A percentile compares a stretch with the other conserved stretches of the same genome.
phyloP scores from a whole-genome alignment of 306 rosid species.

The Lablab purpureus region DNA sequence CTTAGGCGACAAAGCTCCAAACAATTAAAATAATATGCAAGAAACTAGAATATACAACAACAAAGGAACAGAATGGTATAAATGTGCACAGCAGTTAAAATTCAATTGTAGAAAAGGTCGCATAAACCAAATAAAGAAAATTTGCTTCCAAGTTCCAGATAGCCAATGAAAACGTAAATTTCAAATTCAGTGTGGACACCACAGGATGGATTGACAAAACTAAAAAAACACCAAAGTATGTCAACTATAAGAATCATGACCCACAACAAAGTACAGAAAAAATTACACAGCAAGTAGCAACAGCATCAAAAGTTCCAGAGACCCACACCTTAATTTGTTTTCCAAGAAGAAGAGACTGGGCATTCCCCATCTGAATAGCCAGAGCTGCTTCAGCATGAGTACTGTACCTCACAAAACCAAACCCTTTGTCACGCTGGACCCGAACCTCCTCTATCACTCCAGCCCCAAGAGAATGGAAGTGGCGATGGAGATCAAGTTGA shows the following conservation, averaged over 20 bases:
- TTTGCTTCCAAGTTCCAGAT: neutral
- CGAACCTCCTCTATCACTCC: conserved; percentile 97
- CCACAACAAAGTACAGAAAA: neutral
- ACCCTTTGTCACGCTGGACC: conserved; percentile 95
- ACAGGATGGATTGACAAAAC: too few species aligned
- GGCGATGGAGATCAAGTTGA: conserved; percentile 93
- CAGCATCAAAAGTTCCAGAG: neutral
- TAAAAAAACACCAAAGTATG: neutral
- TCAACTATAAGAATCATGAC: neutral
- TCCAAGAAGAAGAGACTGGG: conserved; percentile 76
- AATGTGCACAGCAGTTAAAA: neutral
- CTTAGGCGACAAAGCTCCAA: neutral
- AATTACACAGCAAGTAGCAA: neutral
- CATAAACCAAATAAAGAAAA: conserved; percentile 5
- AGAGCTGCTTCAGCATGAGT: conserved; percentile 92
- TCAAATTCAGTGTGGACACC: too few species aligned
- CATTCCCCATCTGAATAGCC: conserved; percentile 94
- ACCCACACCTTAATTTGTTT: conserved; percentile 81
- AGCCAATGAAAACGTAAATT: neutral
- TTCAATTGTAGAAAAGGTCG: neutral
- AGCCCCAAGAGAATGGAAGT: conserved; percentile 89
- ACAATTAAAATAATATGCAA: neutral
- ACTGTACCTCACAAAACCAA: conserved; percentile 94
- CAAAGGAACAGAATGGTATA: neutral
- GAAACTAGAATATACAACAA: neutral